These are phyloP conservation scores for Alternaria panax DNA, from an alignment of 2,329 filamentous ascomycete species.

Conservation along the genomic window DNA sequence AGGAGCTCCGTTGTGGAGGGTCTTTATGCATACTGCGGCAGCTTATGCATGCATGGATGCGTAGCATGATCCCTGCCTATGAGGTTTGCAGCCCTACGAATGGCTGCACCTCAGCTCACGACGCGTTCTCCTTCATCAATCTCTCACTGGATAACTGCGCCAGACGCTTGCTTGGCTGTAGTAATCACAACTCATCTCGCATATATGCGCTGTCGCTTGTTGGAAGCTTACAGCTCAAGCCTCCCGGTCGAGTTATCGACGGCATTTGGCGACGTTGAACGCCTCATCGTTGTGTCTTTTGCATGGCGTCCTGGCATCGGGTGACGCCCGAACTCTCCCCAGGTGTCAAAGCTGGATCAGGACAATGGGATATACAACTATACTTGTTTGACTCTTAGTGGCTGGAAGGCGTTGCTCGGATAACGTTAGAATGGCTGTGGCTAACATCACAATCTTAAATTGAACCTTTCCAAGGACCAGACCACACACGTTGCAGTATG, in stretches of 20 bases:
- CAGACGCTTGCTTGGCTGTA: conserved; percentile 11
- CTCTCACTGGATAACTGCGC: conserved; percentile 17
- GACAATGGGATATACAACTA: conserved; percentile 19
- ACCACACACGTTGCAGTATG: conserved; percentile 33
- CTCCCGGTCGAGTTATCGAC: not conserved
- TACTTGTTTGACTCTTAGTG: conserved; percentile 20
- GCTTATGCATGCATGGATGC: conserved; percentile 16
- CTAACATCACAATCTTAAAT: conserved; percentile 42
- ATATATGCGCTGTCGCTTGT: conserved; percentile 15
- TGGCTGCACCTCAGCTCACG: conserved; percentile 17
- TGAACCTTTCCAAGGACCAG: conserved; percentile 16
- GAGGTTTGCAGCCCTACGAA: conserved; percentile 18
- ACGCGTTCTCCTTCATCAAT: conserved; percentile 24
- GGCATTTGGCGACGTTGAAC: not conserved
- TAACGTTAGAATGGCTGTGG: conserved; percentile 21
- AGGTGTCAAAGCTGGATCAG: conserved; percentile 24
- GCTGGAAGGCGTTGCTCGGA: conserved; percentile 18
- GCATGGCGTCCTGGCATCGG: conserved; percentile 12
- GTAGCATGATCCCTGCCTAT: conserved; percentile 7
- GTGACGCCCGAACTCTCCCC: conserved; percentile 20
- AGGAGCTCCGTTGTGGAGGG: conserved; percentile 9
- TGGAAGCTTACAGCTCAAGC: not conserved
- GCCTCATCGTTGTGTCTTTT: not conserved
- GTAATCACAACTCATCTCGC: conserved; percentile 14
- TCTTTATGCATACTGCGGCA: conserved; percentile 23